Evolutionary conservation across 140 eudicot species (phyloP).

Genomic region (Oenanthe javanica): DNA sequence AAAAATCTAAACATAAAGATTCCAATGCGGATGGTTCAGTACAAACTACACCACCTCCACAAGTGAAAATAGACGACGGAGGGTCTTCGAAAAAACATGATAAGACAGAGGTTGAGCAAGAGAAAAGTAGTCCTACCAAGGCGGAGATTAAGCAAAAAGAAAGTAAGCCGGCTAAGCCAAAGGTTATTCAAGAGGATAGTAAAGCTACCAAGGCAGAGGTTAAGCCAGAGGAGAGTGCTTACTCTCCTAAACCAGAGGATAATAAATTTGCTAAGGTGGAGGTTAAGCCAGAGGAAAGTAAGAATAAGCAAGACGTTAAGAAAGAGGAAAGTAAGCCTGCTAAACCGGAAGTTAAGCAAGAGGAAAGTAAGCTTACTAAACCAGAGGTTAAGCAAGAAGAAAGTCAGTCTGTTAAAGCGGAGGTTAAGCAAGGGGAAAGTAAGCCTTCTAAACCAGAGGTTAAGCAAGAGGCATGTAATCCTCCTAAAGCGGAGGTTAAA

Average conservation of each 20-base stretch:
- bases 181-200: not conserved
- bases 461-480: constrained; percentile 9
- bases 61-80: constrained; percentile 28
- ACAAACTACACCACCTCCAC: constrained; percentile 33
- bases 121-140: not conserved
- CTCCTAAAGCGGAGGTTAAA: not conserved
- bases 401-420: not conserved
- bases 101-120: not conserved
- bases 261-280: not conserved
- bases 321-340: not conserved
- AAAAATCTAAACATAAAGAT: not conserved
- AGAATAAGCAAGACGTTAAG: not conserved
- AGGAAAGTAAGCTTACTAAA: not conserved
- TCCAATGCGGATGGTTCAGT: constrained; percentile 10
- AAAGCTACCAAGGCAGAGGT: not conserved
- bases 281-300: constrained; percentile 11
- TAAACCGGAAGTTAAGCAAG: not conserved
- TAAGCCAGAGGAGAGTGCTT: not conserved
- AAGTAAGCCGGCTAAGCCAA: constrained; percentile 10
- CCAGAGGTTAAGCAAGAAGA: not conserved
- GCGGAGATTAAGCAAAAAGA: not conserved
- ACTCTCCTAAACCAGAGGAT: not conserved
- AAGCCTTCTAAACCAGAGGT: constrained; percentile 2
- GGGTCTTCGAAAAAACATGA: not conserved
- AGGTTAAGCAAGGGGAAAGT: constrained; percentile 9